Conservation (phyloP, 768 basidiomycete genomes). For the Paxillus ammoniavirescens region DNA sequence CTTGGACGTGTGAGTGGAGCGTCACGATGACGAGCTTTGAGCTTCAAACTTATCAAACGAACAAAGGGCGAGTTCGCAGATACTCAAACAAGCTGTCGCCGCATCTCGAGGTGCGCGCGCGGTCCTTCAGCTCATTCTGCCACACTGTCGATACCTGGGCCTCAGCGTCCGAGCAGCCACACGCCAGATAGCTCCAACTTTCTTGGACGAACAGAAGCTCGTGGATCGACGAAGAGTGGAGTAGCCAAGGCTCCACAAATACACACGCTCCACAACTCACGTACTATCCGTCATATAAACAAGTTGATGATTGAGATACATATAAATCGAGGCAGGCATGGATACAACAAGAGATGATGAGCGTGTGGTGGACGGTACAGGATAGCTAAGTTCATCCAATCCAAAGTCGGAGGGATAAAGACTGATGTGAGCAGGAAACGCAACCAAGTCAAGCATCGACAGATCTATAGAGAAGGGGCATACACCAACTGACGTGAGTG, state of each 20-base stretch:
- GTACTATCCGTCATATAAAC: too few species aligned
- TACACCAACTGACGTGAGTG: conserved; percentile 4
- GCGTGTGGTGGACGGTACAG: too few species aligned
- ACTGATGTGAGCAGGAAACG: neutral
- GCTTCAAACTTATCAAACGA: too few species aligned
- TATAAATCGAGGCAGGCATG: neutral
- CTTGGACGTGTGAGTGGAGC: neutral
- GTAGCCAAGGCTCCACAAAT: neutral
- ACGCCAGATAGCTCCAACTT: too few species aligned
- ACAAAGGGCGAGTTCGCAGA: too few species aligned
- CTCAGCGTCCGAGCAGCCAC: neutral
- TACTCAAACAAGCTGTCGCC: too few species aligned
- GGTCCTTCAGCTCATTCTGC: too few species aligned
- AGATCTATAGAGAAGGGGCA: neutral
- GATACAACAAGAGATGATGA: neutral
- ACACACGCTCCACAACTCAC: neutral
- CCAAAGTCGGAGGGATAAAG: neutral
- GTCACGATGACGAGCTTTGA: neutral
- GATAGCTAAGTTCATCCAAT: too few species aligned
- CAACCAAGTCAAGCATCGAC: neutral
- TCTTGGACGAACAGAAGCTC: neutral
- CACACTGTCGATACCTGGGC: neutral
- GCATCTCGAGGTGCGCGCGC: too few species aligned
- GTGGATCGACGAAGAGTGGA: conserved; percentile 3
- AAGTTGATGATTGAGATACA: conserved; percentile 5